Evolutionary conservation across 768 basidiomycete species (phyloP), one percentile per base, ranked within the genome.

Genomic region (Leccinum disarticulatum): DNA sequence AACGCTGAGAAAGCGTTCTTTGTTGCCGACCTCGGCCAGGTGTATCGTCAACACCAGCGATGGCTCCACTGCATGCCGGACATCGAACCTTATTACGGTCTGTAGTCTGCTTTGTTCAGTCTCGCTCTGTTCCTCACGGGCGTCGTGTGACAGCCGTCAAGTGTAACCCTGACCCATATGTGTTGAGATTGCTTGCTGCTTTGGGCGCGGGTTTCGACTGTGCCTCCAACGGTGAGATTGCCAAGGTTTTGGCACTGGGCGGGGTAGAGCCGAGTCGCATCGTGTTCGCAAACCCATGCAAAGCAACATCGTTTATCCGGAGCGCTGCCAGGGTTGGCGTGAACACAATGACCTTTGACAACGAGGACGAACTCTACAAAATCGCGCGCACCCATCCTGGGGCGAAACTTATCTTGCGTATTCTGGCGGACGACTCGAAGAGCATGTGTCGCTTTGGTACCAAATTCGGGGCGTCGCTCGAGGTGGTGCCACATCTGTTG

Each of bases 221-320:
- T 68, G 97, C 97, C 15, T 98, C 96, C 41, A 90, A 92, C 65
- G 87, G 88, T 59, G 97, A 99, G 76, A 98, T 99, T 66, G 80
- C 83, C 22, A 83, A 85, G 62, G 88, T 98, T 28, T 79, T 97
- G 27, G 76, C 76, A 11, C 74, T 95, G 4, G 87, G 88, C 5
- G 88, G 87, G 8, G 83, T 96, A 54, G 81, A 84, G 51, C 87
- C 95, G 4, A 82, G 83, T 56, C 84, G 89, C 59, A 90, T 99
- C 80, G 93, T 98, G 71, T 99, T 94, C 69, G 97, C 97, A 64
- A 99, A 99, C 76, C 97, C 97, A 0, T 98, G 97, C 87, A 99
- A 99, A 77, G 92, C 97, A 2, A 81, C 85, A 11, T 96, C 94
- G 0, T 98, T 95, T 78, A 83, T 99, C 67, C 90, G 95, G 52